Conservation (phyloP, 108 stramenopile species). For the Cyclotella cryptica region DNA sequence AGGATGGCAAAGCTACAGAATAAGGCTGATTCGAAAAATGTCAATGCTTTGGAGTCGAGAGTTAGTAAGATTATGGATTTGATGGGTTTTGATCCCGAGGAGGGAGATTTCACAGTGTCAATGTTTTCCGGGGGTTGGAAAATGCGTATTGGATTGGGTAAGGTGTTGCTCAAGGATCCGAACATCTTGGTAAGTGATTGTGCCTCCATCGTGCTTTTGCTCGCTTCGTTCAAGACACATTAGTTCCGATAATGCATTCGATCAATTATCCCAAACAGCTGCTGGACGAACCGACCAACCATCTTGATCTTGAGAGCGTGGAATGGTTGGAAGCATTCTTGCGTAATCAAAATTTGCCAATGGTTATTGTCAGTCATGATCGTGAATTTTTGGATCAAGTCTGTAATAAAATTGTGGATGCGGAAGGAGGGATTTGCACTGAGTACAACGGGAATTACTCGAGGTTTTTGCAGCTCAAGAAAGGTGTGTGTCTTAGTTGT, state of each 20-base stretch:
- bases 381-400: constrained; percentile 98
- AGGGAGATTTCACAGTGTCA: constrained; percentile 83
- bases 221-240: not conserved
- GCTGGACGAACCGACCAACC: constrained; percentile 93
- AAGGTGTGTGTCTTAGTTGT: constrained; percentile 32
- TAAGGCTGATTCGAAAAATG: constrained; percentile 85
- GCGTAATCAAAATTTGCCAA: constrained; percentile 92
- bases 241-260: not conserved
- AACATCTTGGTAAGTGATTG: constrained; percentile 72
- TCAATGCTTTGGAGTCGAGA: constrained; percentile 81
- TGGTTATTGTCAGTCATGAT: constrained; percentile 99
- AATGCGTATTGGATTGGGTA: constrained; percentile 98
- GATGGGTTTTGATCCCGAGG: constrained; percentile 94
- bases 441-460: constrained; percentile 96
- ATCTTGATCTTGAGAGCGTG: constrained; percentile 90
- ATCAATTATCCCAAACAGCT: constrained; percentile 26
- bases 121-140: constrained; percentile 98
- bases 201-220: not conserved
- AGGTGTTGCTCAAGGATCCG: constrained; percentile 93
- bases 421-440: constrained; percentile 91
- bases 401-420: constrained; percentile 95
- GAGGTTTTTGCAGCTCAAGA: constrained; percentile 92
- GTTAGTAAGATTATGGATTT: constrained; percentile 94
- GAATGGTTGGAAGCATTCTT: constrained; percentile 98
- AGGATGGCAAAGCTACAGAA: constrained; percentile 90